A percentile compares a stretch with the other conserved stretches of the same genome.
phyloP scores from a whole-genome alignment of 768 basidiomycete species.

The Daedaleopsis nitida region DNA sequence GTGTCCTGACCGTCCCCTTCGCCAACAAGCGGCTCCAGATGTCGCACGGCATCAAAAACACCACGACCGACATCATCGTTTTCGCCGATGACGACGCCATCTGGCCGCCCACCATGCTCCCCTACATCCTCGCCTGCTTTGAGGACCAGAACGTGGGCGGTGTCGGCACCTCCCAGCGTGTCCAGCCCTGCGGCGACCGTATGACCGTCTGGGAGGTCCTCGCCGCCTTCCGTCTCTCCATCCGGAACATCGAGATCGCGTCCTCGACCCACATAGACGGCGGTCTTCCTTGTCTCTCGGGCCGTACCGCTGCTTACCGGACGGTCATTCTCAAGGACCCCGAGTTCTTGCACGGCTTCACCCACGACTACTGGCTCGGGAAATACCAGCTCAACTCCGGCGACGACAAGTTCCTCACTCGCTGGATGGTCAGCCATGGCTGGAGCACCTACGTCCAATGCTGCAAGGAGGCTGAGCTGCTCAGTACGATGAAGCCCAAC shows the following conservation, averaged over 20 bases:
- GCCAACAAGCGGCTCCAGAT: slow-evolving; percentile 95
- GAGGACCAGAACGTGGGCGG: slow-evolving; percentile 94
- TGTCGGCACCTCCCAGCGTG: slow-evolving; percentile 89
- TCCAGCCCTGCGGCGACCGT: slow-evolving; percentile 71
- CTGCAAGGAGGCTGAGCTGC: slow-evolving; percentile 81
- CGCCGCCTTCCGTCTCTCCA: slow-evolving; percentile 89
- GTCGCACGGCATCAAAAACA: slow-evolving; percentile 90
- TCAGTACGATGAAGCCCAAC: slow-evolving; percentile 95
- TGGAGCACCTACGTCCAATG: slow-evolving; percentile 95
- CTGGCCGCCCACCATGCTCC: slow-evolving; percentile 91
- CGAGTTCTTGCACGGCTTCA: slow-evolving; percentile 90
- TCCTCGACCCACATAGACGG: slow-evolving; percentile 92
- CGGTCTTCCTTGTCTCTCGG: slow-evolving; percentile 88
- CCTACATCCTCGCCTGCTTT: slow-evolving; percentile 87
- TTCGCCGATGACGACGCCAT: slow-evolving; percentile 97
- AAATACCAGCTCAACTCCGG: slow-evolving; percentile 95
- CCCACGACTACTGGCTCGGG: slow-evolving; percentile 90
- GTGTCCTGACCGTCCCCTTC: slow-evolving; percentile 87
- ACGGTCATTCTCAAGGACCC: slow-evolving; percentile 95
- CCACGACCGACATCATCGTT: slow-evolving; percentile 90
- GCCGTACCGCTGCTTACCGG: slow-evolving; percentile 91
- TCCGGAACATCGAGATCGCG: slow-evolving; percentile 92
- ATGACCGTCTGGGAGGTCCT: slow-evolving; percentile 97
- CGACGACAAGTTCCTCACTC: slow-evolving; percentile 91
- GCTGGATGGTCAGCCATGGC: slow-evolving; percentile 96